Percentiles rank a stretch among this genome's conserved stretches.
Evolutionary conservation across 2,329 filamentous ascomycete species (phyloP).

Genomic region (Aspergillus thermomutatus): DNA sequence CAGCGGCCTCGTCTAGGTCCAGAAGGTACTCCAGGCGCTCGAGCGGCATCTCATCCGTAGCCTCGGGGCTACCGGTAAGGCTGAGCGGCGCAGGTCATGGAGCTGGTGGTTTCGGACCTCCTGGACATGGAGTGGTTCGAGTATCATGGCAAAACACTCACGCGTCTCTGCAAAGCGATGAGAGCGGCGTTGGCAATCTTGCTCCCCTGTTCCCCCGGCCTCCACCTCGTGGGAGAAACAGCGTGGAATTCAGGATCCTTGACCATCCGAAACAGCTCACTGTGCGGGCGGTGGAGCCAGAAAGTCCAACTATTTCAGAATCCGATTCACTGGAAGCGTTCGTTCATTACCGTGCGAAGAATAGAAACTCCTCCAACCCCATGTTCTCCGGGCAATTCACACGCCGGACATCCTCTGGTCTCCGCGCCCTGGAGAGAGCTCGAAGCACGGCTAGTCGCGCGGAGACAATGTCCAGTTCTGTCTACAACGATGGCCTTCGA

Average conservation of each 20-base stretch:
- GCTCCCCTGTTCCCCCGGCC: slow-evolving; percentile 36
- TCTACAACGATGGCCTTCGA: slow-evolving; percentile 28
- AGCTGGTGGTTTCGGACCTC: slow-evolving; percentile 37
- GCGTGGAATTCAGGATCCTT: slow-evolving; percentile 15
- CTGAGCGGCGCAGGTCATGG: slow-evolving; percentile 43
- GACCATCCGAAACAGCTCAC: slow-evolving; percentile 27
- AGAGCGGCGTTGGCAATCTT: slow-evolving; percentile 33
- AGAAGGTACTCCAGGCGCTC: slow-evolving; percentile 37
- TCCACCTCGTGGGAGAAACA: slow-evolving; percentile 24
- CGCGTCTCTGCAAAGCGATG: slow-evolving; percentile 32
- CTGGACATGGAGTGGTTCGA: slow-evolving; percentile 32
- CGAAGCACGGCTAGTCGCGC: slow-evolving; percentile 34
- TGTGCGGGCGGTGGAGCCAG: slow-evolving; percentile 28
- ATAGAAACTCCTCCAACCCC: slow-evolving; percentile 37
- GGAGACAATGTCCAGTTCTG: slow-evolving; percentile 33
- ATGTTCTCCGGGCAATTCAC: slow-evolving; percentile 35
- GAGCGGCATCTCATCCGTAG: slow-evolving; percentile 36
- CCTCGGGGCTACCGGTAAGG: slow-evolving; percentile 37
- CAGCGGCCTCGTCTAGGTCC: slow-evolving; percentile 33
- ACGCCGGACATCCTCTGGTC: slow-evolving; percentile 30
- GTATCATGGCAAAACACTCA: slow-evolving; percentile 39
- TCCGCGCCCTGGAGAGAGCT: slow-evolving; percentile 33
- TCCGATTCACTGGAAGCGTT: slow-evolving; percentile 38
- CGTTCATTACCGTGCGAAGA: slow-evolving; percentile 36
- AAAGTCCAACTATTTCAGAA: slow-evolving; percentile 31